Conservation (phyloP, 2,329 filamentous ascomycete species). For the Cytospora chrysosperma region DNA sequence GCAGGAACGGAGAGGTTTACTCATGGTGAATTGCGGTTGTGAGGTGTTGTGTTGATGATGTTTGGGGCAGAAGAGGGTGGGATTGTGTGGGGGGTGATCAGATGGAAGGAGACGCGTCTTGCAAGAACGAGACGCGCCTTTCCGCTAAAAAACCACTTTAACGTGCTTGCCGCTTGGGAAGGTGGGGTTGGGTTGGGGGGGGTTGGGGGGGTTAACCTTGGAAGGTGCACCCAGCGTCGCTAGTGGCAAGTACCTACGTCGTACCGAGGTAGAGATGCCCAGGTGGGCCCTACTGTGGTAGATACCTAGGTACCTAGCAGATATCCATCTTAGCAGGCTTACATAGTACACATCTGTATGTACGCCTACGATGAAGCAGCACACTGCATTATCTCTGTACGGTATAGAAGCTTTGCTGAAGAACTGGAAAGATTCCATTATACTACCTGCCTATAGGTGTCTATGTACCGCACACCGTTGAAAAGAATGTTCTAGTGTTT, state of each 20-base stretch:
- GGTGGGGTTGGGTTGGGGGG: too few relatives aligned
- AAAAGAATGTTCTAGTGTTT: not conserved
- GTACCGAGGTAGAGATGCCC: not conserved
- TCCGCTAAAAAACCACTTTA: constrained; percentile 23
- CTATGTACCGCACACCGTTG: not conserved
- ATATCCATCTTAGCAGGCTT: too few relatives aligned
- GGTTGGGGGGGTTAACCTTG: too few relatives aligned
- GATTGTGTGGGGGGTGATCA: constrained; percentile 9
- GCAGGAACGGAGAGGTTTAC: not conserved
- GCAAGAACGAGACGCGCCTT: constrained; percentile 19
- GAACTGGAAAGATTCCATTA: too few relatives aligned
- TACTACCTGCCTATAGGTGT: too few relatives aligned
- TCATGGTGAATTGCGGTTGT: constrained; percentile 15
- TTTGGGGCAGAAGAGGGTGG: not conserved
- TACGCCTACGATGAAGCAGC: too few relatives aligned
- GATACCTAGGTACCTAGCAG: too few relatives aligned
- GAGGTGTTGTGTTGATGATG: constrained; percentile 11
- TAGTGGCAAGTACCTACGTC: not conserved
- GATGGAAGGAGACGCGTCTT: constrained; percentile 22
- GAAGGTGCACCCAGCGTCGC: not conserved
- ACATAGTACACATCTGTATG: not conserved
- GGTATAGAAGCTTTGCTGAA: too few relatives aligned
- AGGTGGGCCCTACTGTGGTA: too few relatives aligned
- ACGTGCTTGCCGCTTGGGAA: not conserved
- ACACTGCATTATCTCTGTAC: too few relatives aligned